These are phyloP conservation scores for Phalaenopsis hybrid DNA, from an alignment of 116 monocot genomes.

Conservation along the genomic window DNA sequence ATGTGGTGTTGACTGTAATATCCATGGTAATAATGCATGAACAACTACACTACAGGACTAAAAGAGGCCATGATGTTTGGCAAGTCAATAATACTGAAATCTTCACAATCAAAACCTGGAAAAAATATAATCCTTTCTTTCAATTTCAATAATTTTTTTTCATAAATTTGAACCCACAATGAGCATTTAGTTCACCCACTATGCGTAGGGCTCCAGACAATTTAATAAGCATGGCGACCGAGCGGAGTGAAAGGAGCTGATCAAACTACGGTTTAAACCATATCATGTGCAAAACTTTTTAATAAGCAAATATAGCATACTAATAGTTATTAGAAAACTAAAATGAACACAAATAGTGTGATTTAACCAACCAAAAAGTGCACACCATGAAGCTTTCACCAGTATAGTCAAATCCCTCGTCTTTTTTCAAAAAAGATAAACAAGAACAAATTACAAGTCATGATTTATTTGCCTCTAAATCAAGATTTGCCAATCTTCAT, in stretches of 20 bases:
- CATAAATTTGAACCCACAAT: no score
- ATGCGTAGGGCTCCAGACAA: not conserved
- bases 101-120: no score
- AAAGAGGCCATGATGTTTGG: no score
- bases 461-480: not conserved
- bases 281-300: not conserved
- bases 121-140: no score
- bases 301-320: not conserved
- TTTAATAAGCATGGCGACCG: not conserved
- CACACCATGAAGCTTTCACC: not conserved
- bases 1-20: no score
- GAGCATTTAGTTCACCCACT: not conserved
- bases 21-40: no score
- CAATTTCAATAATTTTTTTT: no score
- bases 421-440: not conserved
- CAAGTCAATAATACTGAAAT: no score
- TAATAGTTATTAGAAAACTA: not conserved
- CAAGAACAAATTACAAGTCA: not conserved
- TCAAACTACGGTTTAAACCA: not conserved
- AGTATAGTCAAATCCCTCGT: not conserved
- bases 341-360: slow-evolving; percentile 1
- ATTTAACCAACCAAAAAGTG: not conserved
- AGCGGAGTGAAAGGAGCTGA: not conserved
- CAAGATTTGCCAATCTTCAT: not conserved
- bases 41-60: no score